Evolutionary conservation across 2,329 filamentous ascomycete genomes (phyloP).

Genomic region (Aspergillus aculeatus): DNA sequence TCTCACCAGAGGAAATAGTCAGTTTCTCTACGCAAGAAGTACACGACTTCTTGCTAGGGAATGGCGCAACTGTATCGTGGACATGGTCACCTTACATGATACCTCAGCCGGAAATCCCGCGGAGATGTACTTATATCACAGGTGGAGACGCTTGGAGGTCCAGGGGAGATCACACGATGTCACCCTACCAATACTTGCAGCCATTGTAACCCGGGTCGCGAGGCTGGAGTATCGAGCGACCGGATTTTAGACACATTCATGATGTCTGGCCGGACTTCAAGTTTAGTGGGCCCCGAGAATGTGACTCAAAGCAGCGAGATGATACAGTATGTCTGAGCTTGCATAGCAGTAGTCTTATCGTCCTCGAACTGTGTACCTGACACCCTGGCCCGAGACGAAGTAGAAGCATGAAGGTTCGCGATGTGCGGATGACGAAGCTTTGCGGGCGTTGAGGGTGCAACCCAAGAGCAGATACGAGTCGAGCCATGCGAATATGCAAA

Average conservation of each 20-base stretch:
- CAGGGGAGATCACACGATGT: not conserved
- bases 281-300: not conserved
- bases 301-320: no score
- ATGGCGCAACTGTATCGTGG: not conserved
- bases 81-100: not conserved
- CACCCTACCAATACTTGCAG: not conserved
- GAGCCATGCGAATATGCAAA: no score
- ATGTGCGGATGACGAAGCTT: no score
- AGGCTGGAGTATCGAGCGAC: not conserved
- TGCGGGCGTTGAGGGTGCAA: no score
- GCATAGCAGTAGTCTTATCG: no score
- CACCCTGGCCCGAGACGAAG: no score
- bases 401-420: no score
- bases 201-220: not conserved
- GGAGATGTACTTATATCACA: not conserved
- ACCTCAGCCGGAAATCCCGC: not conserved
- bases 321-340: no score
- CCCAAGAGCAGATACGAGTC: no score
- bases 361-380: no score
- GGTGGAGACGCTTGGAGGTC: not conserved
- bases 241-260: not conserved
- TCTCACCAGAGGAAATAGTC: not conserved
- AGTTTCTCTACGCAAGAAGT: not conserved
- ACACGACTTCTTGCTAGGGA: not conserved
- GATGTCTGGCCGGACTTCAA: not conserved